Evolutionary conservation across 176 grass and related monocot genomes (phyloP), one percentile per base, ranked within the genome.

Genomic region (Eleusine coracana): DNA sequence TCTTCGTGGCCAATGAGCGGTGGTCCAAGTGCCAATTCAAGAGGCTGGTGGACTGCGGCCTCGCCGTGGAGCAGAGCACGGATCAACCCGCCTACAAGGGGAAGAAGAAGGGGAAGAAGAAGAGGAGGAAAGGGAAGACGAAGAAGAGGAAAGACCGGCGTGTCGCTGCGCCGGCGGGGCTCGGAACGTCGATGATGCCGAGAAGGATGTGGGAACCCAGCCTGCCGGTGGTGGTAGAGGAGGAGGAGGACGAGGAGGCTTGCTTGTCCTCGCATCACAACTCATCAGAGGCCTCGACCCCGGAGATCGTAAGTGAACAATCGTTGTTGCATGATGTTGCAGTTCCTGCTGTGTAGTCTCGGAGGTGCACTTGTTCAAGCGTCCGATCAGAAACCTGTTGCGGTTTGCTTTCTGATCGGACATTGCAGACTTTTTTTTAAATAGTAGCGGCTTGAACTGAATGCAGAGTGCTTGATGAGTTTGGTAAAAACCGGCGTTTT

Each of bases 181-280:
- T 13, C 6, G 38, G 54, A 21, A 38, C 10, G 15, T 40, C 29
- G 15, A n/a, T 51, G 21, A 18, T 46, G 37, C 21, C 48, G 56
- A 58, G 70, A 74, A 68, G 66, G 58, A n/a, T 44, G 8, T 93
- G 91, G 91, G 76, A 88, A 54, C 91, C 91, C 12, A 80, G 70
- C 45, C 88, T 93, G 38, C 73, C 88, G 61, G 40, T 88, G 1
- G 88, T 93, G 38, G 18, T 34, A 36, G 91, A 89, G 71, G 87
- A 88, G 56, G 39, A 65, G 11, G 60, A 5, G 56, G 42, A 10
- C 6, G 55, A 21, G 52, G 18, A 21, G 16, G 4, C 16, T 21
- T 79, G 28, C 29, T 23, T 13, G 60, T 15, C 16, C 2, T 68
- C 29, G 6, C 44, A 27, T 34, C 31, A 12, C 10, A 21, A 34